Percentiles rank a stretch among this genome's conserved stretches.
Evolutionary conservation across 2,329 filamentous ascomycete species (phyloP).

Genomic region (Aspergillus novoparasiticus): DNA sequence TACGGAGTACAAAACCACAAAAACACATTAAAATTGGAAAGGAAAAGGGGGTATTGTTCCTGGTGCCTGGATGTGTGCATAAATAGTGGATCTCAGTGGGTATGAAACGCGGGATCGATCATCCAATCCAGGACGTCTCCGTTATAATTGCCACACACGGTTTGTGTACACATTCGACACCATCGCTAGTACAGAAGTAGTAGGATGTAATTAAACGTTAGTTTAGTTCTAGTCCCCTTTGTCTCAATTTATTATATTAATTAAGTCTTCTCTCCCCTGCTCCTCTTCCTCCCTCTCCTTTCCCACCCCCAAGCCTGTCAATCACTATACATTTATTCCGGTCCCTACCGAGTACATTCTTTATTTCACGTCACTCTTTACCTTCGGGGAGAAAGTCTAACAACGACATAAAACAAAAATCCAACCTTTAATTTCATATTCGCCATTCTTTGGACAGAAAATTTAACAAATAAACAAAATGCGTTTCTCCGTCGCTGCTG

Average conservation of each 20-base stretch:
- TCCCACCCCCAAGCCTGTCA: constrained; percentile 12
- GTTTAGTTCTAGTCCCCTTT: constrained; percentile 6
- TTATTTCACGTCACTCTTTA: constrained; percentile 29
- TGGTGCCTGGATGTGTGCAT: constrained; percentile 1
- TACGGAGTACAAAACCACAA: not conserved
- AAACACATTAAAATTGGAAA: not conserved
- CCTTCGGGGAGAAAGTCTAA: not conserved
- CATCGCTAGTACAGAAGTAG: not conserved
- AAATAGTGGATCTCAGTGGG: not conserved
- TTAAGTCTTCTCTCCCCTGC: constrained; percentile 9
- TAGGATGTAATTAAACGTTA: not conserved
- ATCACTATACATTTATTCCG: constrained; percentile 47
- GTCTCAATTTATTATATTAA: constrained; percentile 11
- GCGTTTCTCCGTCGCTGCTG: constrained; percentile 51
- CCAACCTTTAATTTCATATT: constrained; percentile 24
- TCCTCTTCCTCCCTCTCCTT: constrained; percentile 20
- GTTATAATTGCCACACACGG: not conserved
- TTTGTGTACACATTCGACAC: not conserved
- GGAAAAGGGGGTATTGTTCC: not conserved
- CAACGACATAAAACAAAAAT: constrained; percentile 7
- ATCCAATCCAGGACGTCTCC: not conserved
- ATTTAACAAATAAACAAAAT: constrained; percentile 43
- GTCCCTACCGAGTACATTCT: constrained; percentile 43
- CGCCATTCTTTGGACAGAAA: constrained; percentile 16
- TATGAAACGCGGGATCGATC: not conserved